Conservation (phyloP, 192 early-diverging fungal genomes). For the Lobosporangium transversale region DNA sequence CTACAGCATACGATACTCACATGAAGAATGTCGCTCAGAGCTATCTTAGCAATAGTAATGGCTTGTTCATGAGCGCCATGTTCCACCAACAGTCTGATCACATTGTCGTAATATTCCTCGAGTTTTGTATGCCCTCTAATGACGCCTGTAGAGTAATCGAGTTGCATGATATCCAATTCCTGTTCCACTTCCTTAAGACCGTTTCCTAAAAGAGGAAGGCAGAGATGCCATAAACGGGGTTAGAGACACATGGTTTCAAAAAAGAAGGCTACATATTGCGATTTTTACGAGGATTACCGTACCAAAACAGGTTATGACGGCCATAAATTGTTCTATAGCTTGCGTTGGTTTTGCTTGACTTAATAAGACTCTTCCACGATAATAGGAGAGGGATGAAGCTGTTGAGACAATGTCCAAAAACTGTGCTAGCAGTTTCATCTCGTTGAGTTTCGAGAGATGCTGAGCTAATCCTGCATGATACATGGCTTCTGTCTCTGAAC, state of each 20-base stretch:
- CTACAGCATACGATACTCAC: too few relatives aligned
- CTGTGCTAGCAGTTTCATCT: slow-evolving; percentile 18
- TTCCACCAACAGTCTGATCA: slow-evolving; percentile 20
- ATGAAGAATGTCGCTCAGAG: slow-evolving; percentile 17
- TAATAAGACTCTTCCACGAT: slow-evolving; percentile 36
- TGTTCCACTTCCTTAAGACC: slow-evolving; percentile 35
- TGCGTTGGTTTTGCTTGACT: slow-evolving; percentile 16
- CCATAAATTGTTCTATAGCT: slow-evolving; percentile 35
- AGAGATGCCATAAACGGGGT: background rate
- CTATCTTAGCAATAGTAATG: slow-evolving; percentile 21
- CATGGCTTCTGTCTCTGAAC: slow-evolving; percentile 1
- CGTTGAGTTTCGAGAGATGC: slow-evolving; percentile 21
- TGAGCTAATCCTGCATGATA: slow-evolving; percentile 40
- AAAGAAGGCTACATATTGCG: too few relatives aligned
- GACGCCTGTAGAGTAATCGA: slow-evolving; percentile 21
- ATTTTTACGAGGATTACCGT: too few relatives aligned
- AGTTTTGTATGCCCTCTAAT: slow-evolving; percentile 34
- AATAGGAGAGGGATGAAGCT: slow-evolving; percentile 29
- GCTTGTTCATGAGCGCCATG: slow-evolving; percentile 27
- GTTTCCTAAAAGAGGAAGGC: slow-evolving; percentile 7
- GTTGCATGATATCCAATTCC: slow-evolving; percentile 48
- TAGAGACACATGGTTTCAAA: too few relatives aligned
- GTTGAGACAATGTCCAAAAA: slow-evolving; percentile 33
- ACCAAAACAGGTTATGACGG: slow-evolving; percentile 40
- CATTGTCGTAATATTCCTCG: slow-evolving; percentile 40